A percentile compares a stretch with the other conserved stretches of the same genome.
phyloP scores from a whole-genome alignment of 2,329 filamentous ascomycete genomes.

The Fusarium nygamai region DNA sequence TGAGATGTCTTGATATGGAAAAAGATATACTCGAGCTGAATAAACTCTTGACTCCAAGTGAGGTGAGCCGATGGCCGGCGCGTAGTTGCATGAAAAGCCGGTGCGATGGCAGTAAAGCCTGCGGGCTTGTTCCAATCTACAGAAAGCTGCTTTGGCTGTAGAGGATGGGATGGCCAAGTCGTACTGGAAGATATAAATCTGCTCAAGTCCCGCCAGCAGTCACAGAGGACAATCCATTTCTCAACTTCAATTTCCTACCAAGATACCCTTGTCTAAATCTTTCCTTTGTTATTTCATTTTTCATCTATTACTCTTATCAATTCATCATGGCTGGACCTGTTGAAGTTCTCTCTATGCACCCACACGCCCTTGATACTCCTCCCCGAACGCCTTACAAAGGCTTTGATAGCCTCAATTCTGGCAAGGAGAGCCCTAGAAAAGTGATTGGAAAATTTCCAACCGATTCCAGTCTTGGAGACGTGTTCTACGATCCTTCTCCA shows the following conservation, averaged over 20 bases:
- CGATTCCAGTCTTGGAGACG: constrained; percentile 18
- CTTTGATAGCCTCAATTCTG: neutral
- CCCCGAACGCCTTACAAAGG: constrained; percentile 1
- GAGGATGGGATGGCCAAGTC: neutral
- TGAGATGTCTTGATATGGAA: neutral
- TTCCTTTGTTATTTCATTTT: neutral
- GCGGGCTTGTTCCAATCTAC: neutral
- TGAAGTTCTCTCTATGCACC: neutral
- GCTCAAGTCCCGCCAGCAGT: neutral
- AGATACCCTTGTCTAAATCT: neutral
- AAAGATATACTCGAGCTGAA: neutral
- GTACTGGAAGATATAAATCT: neutral
- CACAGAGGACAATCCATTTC: neutral
- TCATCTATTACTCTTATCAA: neutral
- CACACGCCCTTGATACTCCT: neutral
- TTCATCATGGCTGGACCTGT: constrained; percentile 29
- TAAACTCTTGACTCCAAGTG: neutral
- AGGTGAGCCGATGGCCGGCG: constrained; percentile 1
- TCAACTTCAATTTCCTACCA: neutral
- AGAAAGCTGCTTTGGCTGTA: accelerated
- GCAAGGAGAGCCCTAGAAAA: neutral
- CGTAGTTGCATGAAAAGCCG: constrained; percentile 17
- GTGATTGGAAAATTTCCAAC: constrained; percentile 1
- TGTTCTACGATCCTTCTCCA: constrained; percentile 1
- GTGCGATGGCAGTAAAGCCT: neutral